Base-by-base conservation (phyloP, 2,329 filamentous ascomycete species). In the Davidsoniella virescens region DNA sequence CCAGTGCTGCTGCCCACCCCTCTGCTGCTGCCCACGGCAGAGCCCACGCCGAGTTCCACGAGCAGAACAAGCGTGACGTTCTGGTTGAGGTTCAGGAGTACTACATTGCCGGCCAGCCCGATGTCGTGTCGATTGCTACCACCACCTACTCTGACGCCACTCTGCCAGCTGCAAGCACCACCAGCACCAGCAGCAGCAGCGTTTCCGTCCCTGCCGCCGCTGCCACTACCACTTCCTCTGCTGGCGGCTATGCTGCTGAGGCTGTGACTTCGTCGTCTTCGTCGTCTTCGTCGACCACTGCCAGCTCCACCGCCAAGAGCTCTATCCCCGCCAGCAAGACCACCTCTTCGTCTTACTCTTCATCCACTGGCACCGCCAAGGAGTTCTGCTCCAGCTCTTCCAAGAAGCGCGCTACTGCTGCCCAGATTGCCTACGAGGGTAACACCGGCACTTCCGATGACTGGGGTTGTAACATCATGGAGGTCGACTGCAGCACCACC, bases 391-490 rank as follows among this genome's bases (percentile, higher is more conserved):
- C 61, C 0, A 60, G 60, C 8, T 60, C 62, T 4, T 36, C 53
- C 54, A 52, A 51, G 53, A 72, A 75, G 67, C 67, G 71, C 56
- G 65, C 72, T 56, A 70, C 70, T 51, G 14, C 57, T 38, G 63
- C 62, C 51, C 58, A 75, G 55, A 71, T 75, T 55, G 61, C 62
- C 50, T 69, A 70, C 61, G 58, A 56, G 3, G 72, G 72, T 56
- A 75, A 75, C 65, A 60, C 60, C 12, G 72, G 72, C 52, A 57
- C 58, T 46, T 2, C 52, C 7, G 57, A 54, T 50, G n/a, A 62
- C 53, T 74, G 66, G 59, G 71, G 70, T 58, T 72, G 70, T 69
- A 75, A 75, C 68, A 61, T 73, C 46, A 68, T 70, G 67, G 54
- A 64, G 29, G 59, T 75, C 52, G 57, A 63, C 55, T 57, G 56